Evolutionary conservation across 352 stramenopile species (phyloP), one percentile per base, ranked within the genome.

Genomic region (Pythium grandisporangium): DNA sequence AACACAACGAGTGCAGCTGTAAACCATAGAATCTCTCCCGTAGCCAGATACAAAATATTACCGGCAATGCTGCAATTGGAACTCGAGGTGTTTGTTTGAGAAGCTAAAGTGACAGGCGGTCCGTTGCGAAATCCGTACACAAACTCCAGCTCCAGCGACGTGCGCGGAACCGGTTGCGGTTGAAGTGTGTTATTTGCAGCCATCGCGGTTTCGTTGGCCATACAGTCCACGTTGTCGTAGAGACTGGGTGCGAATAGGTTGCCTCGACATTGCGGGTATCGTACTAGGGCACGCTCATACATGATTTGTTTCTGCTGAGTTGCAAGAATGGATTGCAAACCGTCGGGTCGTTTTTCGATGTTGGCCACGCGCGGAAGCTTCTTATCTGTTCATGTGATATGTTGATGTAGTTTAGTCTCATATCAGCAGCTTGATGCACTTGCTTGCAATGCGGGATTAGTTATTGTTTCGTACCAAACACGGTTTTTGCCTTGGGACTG

Each of bases 341-440:
- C 63, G 19, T 76, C 61, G 12, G 40, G 37, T n/a, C 65, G 62
- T 44, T 84, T 84, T 26, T 83, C 74, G 10, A 87, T 87, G 40
- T 72, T 63, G 4, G 74, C 74, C 17, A 87, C 74, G 14, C 74
- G 69, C 34, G 74, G 74, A 6, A 87, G 56, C 37, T 76, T 68
- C 51, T 83, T 84, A 41, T 82, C 74, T 87, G 30, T 5, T 21
- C n/a, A n/a, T n/a, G n/a, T n/a, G n/a, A n/a, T n/a, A n/a, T n/a
- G 17, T 6, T 26, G 2, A 51, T 14, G 23, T 37, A 34, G 39
- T 33, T 13, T 30, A 22, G 24, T 2, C 1, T 32, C 3, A 26
- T 7, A 11, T 27, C 24, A 37, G 41, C 12, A 35, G 10, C 29
- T 13, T 12, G 26, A 13, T n/a, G n/a, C n/a, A n/a, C n/a, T n/a